Evolutionary conservation across 164 flowering plant genomes (phyloP), one percentile per base, ranked within the genome.

Genomic region (Dillenia suffruticosa): DNA sequence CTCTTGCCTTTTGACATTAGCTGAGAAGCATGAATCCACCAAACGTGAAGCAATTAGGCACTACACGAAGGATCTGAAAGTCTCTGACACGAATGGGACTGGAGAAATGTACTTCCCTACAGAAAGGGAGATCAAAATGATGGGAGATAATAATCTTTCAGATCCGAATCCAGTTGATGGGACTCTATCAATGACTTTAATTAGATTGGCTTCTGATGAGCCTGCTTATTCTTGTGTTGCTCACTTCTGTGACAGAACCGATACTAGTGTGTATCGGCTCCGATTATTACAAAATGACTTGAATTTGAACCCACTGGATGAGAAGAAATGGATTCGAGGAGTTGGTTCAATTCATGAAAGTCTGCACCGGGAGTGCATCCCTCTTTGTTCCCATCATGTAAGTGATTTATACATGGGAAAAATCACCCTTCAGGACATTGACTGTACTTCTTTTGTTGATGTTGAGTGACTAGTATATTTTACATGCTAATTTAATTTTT

Each of bases 141-240:
- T 85, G 94, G 94, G 97, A 55, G 92, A 85, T 74, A 75, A 59
- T 40, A 79, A 78, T 64, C 85, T 92, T 57, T 64, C 82, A 0
- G 97, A 92, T 65, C 97, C 97, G 10, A 85, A 78, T 65, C 96
- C 97, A 53, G 99, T 92, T 15, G 97, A 92, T 75, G 97, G 92
- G 15, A 72, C 76, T 59, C 57, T 95, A 51, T 70, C 82, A n/a
- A 69, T 85, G 83, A 70, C 80, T 62, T 67, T 92, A 74, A 69
- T 78, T 46, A 81, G 96, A 73, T 63, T 95, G 75, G 97, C 85
- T 59, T 77, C 72, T 45, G 83, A 88, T 64, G 97, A 86, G 58
- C 80, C 78, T 54, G 57, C 78, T 4, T 64, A 52, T 59, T 62
- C 72, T 11, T 95, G 99, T 63, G 72, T 68, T 59, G 96, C 88